Evolutionary conservation across 1,139 yeast species (phyloP), one percentile per base, ranked within the genome.

Genomic region (Wickerhamomyces sp.): DNA sequence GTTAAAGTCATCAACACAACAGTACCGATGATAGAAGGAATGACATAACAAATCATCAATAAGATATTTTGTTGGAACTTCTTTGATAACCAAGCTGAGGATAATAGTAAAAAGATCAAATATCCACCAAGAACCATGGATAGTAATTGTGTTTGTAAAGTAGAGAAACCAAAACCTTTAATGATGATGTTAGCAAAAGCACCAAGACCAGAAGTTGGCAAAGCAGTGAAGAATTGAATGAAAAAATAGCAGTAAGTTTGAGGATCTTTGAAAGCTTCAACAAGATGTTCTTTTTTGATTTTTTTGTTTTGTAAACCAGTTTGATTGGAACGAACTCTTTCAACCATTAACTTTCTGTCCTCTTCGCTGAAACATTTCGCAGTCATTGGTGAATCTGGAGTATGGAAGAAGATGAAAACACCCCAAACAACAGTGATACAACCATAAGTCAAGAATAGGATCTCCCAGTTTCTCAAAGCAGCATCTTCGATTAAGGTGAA

Each of bases 261-360:
- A 36, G 67, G 63, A 37, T 68, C 68, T 12, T 51, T 39, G 30
- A 69, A 52, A 6, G 70, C 63, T 48, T 72, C 76, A 38, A 59
- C 61, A 27, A 78, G 62, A 51, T 81, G 88, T 26, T 69, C 57
- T 54, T 51, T 58, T 49, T 81, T 79, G 59, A 76, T 74, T 35
- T 68, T 67, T 44, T 65, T 68, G 50, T 73, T 74, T 34, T 81
- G 84, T 42, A 76, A 67, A 25, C 86, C 86, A 43, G 70, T 69
- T 45, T 69, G 68, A 51, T 71, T 70, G n/a, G 57, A 60, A 37
- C 69, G 60, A 59, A 80, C 73, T 38, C 74, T 68, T 42, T 76
- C 76, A 33, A 77, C 64, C 13, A 73, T 72, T 48, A 72, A 59
- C 42, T 69, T 54, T 59, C 73, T 75, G 45, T 81, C 85, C 26